Evolutionary conservation across 345 rosid genomes (phyloP).

Genomic region (Arabis alpina): DNA sequence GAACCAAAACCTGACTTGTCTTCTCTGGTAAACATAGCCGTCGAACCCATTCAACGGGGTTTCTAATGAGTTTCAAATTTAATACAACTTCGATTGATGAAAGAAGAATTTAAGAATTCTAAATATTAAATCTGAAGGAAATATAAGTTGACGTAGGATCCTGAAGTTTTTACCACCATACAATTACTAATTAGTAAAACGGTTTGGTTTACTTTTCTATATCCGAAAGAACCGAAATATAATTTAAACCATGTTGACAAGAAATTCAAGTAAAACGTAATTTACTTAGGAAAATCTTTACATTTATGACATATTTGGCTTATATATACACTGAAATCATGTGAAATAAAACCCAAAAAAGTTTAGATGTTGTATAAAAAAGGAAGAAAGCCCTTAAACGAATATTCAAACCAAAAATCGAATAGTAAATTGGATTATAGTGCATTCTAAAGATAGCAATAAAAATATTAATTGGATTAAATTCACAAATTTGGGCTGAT

Average conservation of each 20-base stretch:
- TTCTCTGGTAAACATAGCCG: no score
- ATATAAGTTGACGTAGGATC: no score
- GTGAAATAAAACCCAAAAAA: background rate
- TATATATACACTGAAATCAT: background rate
- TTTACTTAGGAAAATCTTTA: background rate
- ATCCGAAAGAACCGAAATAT: background rate
- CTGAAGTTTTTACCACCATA: no score
- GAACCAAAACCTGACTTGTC: no score
- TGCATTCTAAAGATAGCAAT: slow-evolving; percentile 9
- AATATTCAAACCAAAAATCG: slow-evolving; percentile 20
- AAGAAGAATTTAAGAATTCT: background rate
- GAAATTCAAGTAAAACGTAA: background rate
- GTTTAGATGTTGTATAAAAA: background rate
- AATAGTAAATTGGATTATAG: background rate
- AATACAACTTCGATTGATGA: no score
- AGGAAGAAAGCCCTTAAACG: background rate
- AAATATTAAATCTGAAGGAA: no score
- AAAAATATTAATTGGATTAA: background rate
- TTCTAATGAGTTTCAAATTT: no score
- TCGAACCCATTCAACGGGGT: no score
- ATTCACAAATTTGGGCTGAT: slow-evolving; percentile 10
- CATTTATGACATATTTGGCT: background rate
- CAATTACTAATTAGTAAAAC: no score
- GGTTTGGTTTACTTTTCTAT: background rate
- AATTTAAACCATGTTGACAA: background rate